Conservation (phyloP, 352 stramenopile species). For the Phytophthora pini region DNA sequence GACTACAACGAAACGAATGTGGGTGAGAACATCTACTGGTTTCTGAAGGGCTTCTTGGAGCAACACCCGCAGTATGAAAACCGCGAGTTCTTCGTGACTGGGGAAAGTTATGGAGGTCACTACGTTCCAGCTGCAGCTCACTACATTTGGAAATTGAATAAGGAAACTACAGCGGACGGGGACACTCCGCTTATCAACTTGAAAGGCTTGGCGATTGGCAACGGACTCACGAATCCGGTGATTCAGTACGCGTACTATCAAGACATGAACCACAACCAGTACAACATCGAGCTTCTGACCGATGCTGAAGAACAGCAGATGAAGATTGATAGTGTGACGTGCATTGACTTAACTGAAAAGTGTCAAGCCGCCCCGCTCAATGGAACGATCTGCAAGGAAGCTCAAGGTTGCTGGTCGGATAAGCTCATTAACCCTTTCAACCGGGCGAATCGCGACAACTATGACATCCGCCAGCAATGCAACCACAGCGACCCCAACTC, state of each 20-base stretch:
- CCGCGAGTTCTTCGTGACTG: slow-evolving; percentile 54
- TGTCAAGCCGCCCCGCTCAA: slow-evolving; percentile 35
- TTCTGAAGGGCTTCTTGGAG: slow-evolving; percentile 48
- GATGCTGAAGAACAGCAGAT: slow-evolving; percentile 39
- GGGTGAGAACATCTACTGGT: slow-evolving; percentile 54
- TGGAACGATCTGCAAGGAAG: slow-evolving; percentile 33
- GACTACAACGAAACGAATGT: slow-evolving; percentile 51
- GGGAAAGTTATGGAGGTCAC: slow-evolving; percentile 63
- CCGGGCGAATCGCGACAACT: slow-evolving; percentile 43
- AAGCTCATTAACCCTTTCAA: slow-evolving; percentile 55
- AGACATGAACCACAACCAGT: slow-evolving; percentile 65
- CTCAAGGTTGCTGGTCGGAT: slow-evolving; percentile 44
- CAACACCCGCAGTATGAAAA: slow-evolving; percentile 52
- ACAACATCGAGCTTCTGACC: slow-evolving; percentile 54
- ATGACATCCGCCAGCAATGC: slow-evolving; percentile 54
- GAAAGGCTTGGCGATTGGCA: slow-evolving; percentile 60
- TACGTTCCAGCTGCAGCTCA: slow-evolving; percentile 54
- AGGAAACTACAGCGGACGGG: slow-evolving; percentile 10
- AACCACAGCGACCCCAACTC: slow-evolving; percentile 34
- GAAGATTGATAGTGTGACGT: slow-evolving; percentile 44
- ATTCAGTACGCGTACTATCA: slow-evolving; percentile 55
- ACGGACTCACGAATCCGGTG: slow-evolving; percentile 52
- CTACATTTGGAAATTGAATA: slow-evolving; percentile 54
- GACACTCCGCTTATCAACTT: slow-evolving; percentile 42
- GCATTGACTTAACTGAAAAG: slow-evolving; percentile 44